These are phyloP conservation scores for Phytophthora pistaciae DNA, from an alignment of 352 stramenopile genomes.

Conservation along the genomic window DNA sequence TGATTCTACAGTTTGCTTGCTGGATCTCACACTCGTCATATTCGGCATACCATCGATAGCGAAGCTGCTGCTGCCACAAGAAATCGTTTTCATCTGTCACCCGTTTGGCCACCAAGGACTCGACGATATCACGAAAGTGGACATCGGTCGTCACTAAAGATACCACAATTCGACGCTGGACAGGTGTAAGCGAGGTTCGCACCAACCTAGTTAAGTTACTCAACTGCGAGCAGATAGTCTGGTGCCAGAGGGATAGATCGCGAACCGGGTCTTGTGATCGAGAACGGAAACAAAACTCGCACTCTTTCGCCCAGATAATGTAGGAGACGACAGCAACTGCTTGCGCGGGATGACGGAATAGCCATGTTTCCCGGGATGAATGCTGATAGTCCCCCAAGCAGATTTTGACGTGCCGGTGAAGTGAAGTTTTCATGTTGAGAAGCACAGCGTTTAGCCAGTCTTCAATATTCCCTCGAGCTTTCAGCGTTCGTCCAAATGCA, in stretches of 20 bases:
- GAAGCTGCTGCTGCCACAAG: conserved; percentile 79
- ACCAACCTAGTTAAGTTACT: conserved; percentile 75
- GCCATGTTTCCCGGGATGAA: conserved; percentile 77
- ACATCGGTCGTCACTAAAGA: conserved; percentile 84
- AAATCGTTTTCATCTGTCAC: conserved; percentile 71
- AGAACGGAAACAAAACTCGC: conserved; percentile 68
- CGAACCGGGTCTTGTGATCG: conserved; percentile 58
- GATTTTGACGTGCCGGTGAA: conserved; percentile 78
- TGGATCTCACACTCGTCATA: conserved; percentile 65
- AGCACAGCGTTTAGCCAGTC: conserved; percentile 87
- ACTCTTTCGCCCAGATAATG: conserved; percentile 86
- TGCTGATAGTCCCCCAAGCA: conserved; percentile 92
- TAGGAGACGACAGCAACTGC: conserved; percentile 92
- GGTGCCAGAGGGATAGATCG: conserved; percentile 67
- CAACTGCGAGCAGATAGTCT: conserved; percentile 75
- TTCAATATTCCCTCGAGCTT: conserved; percentile 88
- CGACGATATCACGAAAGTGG: conserved; percentile 82
- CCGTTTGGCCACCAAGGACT: conserved; percentile 59
- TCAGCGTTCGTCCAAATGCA: conserved; percentile 75
- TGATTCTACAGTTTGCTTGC: conserved; percentile 74
- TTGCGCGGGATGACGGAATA: conserved; percentile 92
- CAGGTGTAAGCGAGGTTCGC: conserved; percentile 57
- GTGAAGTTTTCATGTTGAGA: conserved; percentile 73
- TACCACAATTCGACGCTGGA: conserved; percentile 68
- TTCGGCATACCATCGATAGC: conserved; percentile 79